These are phyloP conservation scores for Kwoniella dendrophila DNA, from an alignment of 768 basidiomycete genomes.

Conservation along the genomic window DNA sequence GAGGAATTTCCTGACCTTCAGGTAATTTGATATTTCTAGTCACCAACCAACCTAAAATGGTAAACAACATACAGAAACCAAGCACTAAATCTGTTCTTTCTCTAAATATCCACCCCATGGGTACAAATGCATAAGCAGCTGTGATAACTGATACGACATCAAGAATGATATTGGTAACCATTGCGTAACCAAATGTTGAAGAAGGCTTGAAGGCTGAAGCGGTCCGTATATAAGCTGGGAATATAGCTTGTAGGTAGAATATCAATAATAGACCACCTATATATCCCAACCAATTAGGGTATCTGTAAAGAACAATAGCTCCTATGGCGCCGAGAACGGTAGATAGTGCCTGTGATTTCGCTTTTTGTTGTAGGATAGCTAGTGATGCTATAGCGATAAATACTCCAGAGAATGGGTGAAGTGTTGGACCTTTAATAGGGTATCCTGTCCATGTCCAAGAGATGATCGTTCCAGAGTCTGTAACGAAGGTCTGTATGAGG, in stretches of 20 bases:
- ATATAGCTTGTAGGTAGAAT: constrained; percentile 67
- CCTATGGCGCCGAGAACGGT: constrained; percentile 60
- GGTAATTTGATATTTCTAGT: not conserved
- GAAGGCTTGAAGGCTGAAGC: constrained; percentile 60
- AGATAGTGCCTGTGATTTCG: constrained; percentile 19
- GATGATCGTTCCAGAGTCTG: constrained; percentile 75
- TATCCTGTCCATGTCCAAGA: constrained; percentile 93
- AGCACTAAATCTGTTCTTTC: constrained; percentile 72
- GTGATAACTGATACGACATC: constrained; percentile 75
- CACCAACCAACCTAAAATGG: not conserved
- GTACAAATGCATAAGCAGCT: constrained; percentile 88
- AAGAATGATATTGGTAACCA: constrained; percentile 67
- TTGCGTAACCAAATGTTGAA: constrained; percentile 63
- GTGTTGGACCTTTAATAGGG: constrained; percentile 70
- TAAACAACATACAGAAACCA: constrained; percentile 22
- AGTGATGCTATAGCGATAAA: constrained; percentile 68
- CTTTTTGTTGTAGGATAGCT: constrained; percentile 58
- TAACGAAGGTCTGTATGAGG: constrained; percentile 70
- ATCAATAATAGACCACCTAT: constrained; percentile 65
- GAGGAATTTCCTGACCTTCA: not conserved
- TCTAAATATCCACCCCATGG: constrained; percentile 71
- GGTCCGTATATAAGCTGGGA: constrained; percentile 63
- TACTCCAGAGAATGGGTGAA: constrained; percentile 70
- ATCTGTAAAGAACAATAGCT: constrained; percentile 64
- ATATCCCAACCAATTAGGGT: constrained; percentile 72